Percentiles rank a stretch among this genome's conserved stretches.
phyloP scores from a whole-genome alignment of 2,329 filamentous ascomycete genomes.

The Simplicillium aogashimaense region DNA sequence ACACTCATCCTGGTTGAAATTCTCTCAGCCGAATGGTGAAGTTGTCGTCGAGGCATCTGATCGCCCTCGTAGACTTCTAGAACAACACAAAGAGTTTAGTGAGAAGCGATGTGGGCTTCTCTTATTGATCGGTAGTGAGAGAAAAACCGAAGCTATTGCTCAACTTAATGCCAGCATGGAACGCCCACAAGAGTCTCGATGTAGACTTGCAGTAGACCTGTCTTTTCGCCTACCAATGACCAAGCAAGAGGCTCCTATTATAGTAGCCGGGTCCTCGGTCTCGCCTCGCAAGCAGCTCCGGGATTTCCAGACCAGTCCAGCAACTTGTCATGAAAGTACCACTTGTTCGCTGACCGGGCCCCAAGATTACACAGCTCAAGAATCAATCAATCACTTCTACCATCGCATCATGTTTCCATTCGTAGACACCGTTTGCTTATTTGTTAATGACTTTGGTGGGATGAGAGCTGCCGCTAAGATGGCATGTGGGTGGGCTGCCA shows the following conservation, averaged over 20 bases:
- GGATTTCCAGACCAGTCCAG: not conserved
- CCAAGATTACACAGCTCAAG: not conserved
- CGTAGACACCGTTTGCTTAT: constrained; percentile 10
- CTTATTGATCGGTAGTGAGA: constrained; percentile 1
- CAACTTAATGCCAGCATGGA: no score
- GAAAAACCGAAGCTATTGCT: no score
- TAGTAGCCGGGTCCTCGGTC: no score
- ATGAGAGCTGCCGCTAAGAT: constrained; percentile 3
- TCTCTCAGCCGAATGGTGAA: constrained; percentile 1
- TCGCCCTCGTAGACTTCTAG: constrained; percentile 2
- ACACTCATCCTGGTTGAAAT: constrained; percentile 1
- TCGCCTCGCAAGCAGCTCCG: no score
- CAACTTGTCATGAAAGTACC: constrained; percentile 1
- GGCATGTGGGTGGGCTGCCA: constrained; percentile 6
- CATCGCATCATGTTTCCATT: constrained; percentile 7
- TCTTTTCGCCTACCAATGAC: no score
- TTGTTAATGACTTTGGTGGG: constrained; percentile 10
- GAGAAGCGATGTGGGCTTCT: not conserved
- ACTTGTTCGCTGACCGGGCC: not conserved
- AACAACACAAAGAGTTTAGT: not conserved
- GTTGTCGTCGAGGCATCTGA: constrained; percentile 1
- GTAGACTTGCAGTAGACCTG: no score
- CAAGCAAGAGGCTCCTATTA: no score
- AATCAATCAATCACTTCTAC: constrained; percentile 1
- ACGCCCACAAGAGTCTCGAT: no score